Evolutionary conservation across 1,284 basidiomycete species (phyloP).

Genomic region (Ceratorhiza oryzae-sativae): DNA sequence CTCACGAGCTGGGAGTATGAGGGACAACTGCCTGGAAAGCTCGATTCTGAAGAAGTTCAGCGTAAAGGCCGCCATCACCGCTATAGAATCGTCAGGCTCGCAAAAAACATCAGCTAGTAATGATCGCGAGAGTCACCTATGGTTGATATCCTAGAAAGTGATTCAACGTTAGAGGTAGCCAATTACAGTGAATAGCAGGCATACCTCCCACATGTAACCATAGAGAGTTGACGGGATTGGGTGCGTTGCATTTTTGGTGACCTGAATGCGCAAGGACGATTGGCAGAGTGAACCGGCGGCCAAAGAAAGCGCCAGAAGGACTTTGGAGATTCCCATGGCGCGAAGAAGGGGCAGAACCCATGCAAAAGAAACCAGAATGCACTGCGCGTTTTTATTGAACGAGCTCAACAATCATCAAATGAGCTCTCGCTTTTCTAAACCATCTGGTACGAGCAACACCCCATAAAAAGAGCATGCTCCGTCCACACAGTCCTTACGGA

Average conservation of each 20-base stretch:
- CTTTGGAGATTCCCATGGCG: background rate
- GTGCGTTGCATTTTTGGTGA: conserved; percentile 37
- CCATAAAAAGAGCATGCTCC: conserved; percentile 24
- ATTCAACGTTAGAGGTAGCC: background rate
- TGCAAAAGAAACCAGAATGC: background rate
- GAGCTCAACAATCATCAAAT: background rate
- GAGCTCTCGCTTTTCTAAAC: background rate
- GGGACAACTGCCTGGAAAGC: conserved; percentile 38
- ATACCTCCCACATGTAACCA: conserved; percentile 42
- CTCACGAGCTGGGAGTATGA: conserved; percentile 34
- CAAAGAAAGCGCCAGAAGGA: conserved; percentile 1
- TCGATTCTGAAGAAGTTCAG: conserved; percentile 41
- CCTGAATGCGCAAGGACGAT: conserved; percentile 28
- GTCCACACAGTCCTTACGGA: background rate
- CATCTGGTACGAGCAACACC: background rate
- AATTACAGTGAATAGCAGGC: background rate
- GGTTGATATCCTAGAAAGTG: conserved; percentile 41
- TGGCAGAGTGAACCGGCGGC: conserved; percentile 23
- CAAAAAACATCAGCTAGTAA: background rate
- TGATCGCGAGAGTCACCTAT: conserved; percentile 8
- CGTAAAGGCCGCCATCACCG: conserved; percentile 44
- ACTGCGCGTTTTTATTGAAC: conserved; percentile 16
- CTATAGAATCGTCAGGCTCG: background rate
- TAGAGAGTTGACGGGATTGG: conserved; percentile 41
- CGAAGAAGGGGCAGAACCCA: background rate